Percentiles rank a stretch among this genome's conserved stretches.
Evolutionary conservation across 2,329 filamentous ascomycete species (phyloP).

Genomic region (Nigrospora sphaerica): DNA sequence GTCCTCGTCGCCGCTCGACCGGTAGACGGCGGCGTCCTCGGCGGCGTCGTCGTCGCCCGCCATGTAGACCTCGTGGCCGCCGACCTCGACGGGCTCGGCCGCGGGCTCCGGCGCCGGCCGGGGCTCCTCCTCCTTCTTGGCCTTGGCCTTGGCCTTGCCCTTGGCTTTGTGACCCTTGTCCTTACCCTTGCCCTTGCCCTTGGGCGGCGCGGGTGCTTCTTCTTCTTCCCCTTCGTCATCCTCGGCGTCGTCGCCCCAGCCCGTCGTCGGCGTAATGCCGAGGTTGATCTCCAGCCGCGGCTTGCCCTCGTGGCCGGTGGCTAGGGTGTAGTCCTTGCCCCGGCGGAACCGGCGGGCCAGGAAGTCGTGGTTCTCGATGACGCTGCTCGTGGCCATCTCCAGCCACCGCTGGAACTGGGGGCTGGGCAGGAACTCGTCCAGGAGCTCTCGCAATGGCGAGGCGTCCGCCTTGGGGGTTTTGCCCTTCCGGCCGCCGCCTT

Average conservation of each 20-base stretch:
- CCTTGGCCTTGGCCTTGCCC: constrained; percentile 18
- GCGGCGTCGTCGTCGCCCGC: constrained; percentile 70
- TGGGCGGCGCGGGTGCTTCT: constrained; percentile 13
- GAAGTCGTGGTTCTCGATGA: constrained; percentile 66
- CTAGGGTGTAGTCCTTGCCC: constrained; percentile 86
- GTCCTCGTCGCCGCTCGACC: constrained; percentile 68
- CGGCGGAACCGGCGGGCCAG: constrained; percentile 82
- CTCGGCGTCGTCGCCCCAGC: constrained; percentile 71
- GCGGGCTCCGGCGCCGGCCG: constrained; percentile 13
- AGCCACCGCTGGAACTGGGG: constrained; percentile 86
- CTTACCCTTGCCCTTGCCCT: constrained; percentile 13
- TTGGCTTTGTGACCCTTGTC: constrained; percentile 20
- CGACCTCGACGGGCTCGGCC: constrained; percentile 48
- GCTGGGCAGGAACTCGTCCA: constrained; percentile 79
- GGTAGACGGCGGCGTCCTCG: constrained; percentile 82
- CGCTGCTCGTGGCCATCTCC: constrained; percentile 69
- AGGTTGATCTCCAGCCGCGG: constrained; percentile 82
- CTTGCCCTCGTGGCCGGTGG: constrained; percentile 72
- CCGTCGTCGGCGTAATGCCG: constrained; percentile 73
- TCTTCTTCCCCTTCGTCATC: constrained; percentile 36
- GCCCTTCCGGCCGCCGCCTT: constrained; percentile 8
- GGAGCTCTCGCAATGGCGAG: constrained; percentile 65
- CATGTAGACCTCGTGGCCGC: constrained; percentile 89
- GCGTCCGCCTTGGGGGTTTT: constrained; percentile 21
- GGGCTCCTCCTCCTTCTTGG: constrained; percentile 16